Base-by-base conservation (phyloP, 305 asterid species). In the Solanum hybrid region DNA sequence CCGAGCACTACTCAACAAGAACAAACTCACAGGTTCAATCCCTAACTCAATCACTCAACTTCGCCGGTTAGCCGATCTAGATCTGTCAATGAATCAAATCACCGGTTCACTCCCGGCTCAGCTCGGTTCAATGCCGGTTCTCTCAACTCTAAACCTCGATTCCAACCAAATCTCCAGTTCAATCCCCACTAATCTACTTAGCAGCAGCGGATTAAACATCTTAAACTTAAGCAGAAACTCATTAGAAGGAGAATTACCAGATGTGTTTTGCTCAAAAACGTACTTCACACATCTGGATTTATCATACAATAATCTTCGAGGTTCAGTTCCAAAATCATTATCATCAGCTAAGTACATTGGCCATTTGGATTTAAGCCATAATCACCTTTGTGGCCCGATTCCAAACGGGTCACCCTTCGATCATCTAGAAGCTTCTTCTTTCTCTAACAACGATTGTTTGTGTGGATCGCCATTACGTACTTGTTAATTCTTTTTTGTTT, bases 321-420 rank as follows among this genome's bases (percentile, higher is more conserved):
- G 99, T 19, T 85, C 96, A 35, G 91, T 97, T 24, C 99, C 99
- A 0, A 95, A 93, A 78, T 89, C 99, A 7, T 82, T 97, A 81
- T 81, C 95, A 0, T 88, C 93, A 13, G 98, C 95, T 2, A 95
- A 89, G 94, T 97, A 90, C 91, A 94, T 97, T 34, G 99, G 99
- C 0, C 98, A 96, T 34, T 90, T 97, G 96, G 98, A 97, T 93
- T 89, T 97, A 31, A 97, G 99, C 88, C 92, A 94, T 90, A 97
- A 97, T 91, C 99, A 95, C 35, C 93, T 97, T 2, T 97, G 99
- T 27, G 99, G 99, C n/a, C 89, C 95, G 88, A 97, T 97, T 35
- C 99, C 99, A 0, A 13, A 45, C 4, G 99, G 99, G 5, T 92
- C 94, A 34, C 98, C 98, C 1, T 97, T 97, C 81, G 98, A 97